Evolutionary conservation across 2,329 filamentous ascomycete species (phyloP).

Genomic region (Cladorrhinum sp.): DNA sequence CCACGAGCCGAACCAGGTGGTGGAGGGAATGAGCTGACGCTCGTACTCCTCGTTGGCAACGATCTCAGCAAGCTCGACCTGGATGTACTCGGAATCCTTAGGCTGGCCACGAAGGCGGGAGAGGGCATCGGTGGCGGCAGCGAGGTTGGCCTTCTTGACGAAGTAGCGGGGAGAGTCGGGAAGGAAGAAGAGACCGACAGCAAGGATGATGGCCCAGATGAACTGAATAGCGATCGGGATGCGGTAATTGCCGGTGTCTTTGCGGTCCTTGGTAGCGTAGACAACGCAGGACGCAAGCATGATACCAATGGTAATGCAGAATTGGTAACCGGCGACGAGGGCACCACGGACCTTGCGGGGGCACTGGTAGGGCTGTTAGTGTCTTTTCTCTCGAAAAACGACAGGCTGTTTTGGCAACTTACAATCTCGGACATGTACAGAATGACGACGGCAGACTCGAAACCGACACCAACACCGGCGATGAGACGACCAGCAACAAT

Average conservation of each 20-base stretch:
- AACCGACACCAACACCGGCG: slow-evolving; percentile 75
- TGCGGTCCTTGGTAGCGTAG: slow-evolving; percentile 64
- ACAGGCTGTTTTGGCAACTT: slow-evolving; percentile 29
- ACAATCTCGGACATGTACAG: slow-evolving; percentile 84
- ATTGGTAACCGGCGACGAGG: slow-evolving; percentile 33
- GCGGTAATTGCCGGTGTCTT: slow-evolving; percentile 67
- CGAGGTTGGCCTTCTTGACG: slow-evolving; percentile 72
- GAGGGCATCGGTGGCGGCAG: slow-evolving; percentile 61
- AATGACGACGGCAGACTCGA: slow-evolving; percentile 76
- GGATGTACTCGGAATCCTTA: slow-evolving; percentile 68
- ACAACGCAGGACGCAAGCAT: slow-evolving; percentile 71
- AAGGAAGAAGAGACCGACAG: slow-evolving; percentile 66
- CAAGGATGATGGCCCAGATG: slow-evolving; percentile 75
- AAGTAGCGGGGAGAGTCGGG: slow-evolving; percentile 85
- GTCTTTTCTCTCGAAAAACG: background rate
- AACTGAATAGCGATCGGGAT: slow-evolving; percentile 81
- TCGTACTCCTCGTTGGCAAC: slow-evolving; percentile 89
- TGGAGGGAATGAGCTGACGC: slow-evolving; percentile 62
- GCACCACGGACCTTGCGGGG: slow-evolving; percentile 62
- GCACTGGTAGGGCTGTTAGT: slow-evolving; percentile 25
- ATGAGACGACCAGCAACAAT: slow-evolving; percentile 73
- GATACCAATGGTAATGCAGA: slow-evolving; percentile 52
- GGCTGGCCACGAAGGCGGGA: slow-evolving; percentile 72
- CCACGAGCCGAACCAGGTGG: slow-evolving; percentile 68
- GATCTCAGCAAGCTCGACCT: slow-evolving; percentile 78